Evolutionary conservation across 2,329 filamentous ascomycete species (phyloP).

Genomic region (Pyricularia grisea): DNA sequence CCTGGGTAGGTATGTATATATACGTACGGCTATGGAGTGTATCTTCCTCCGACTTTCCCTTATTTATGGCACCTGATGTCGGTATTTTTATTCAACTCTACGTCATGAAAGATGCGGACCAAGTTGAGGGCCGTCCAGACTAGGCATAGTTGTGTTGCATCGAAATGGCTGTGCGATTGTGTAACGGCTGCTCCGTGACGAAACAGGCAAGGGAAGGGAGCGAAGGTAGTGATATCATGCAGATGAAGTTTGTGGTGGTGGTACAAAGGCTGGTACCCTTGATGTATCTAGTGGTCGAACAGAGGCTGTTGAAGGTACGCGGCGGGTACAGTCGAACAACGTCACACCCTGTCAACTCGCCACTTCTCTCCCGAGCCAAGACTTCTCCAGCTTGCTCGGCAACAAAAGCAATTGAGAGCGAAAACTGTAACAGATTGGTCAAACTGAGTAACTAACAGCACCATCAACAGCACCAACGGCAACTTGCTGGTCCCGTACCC

Average conservation of each 20-base stretch:
- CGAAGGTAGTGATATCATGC: background rate
- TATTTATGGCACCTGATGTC: no score
- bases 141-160: background rate
- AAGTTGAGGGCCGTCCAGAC: background rate
- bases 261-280: background rate
- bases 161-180: background rate
- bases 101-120: no score
- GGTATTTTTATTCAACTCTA: no score
- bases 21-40: no score
- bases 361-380: background rate
- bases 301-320: no score
- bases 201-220: background rate
- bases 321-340: background rate
- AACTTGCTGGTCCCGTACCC: background rate
- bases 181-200: background rate
- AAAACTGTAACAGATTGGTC: background rate
- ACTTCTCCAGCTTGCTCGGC: background rate
- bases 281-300: background rate
- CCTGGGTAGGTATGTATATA: no score
- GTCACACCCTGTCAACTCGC: background rate
- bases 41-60: no score
- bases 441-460: no score
- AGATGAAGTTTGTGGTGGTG: background rate
- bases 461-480: background rate
- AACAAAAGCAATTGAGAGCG: background rate